Evolutionary conservation across 139 green algal genomes (phyloP).

Genomic region (Chlorella sp.): DNA sequence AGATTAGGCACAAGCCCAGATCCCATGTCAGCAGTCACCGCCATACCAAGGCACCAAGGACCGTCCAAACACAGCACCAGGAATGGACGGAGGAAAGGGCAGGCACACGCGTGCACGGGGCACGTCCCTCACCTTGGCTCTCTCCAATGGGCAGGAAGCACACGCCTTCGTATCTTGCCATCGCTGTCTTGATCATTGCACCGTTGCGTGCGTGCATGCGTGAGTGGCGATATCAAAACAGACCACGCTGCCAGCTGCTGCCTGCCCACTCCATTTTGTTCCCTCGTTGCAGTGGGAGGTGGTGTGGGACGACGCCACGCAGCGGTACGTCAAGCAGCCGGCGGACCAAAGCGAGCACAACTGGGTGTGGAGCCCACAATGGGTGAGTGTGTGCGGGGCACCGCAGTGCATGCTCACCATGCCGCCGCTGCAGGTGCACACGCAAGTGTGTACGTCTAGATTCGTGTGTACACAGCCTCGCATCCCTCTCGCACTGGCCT

Average conservation of each 20-base stretch:
- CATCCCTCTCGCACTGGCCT: too few relatives aligned
- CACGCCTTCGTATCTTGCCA: neutral
- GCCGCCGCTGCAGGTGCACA: too few relatives aligned
- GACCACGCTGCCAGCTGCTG: neutral
- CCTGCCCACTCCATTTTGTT: neutral
- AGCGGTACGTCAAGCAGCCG: slow-evolving; percentile 9
- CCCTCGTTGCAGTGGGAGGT: slow-evolving; percentile 22
- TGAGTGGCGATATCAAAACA: too few relatives aligned
- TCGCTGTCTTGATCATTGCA: too few relatives aligned
- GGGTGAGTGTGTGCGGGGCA: too few relatives aligned
- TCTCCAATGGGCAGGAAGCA: neutral
- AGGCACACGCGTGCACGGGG: neutral
- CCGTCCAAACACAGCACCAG: neutral
- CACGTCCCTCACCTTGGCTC: neutral
- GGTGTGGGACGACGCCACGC: neutral
- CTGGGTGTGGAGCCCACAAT: slow-evolving; percentile 31
- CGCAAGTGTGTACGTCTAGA: too few relatives aligned
- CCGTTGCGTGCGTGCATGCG: too few relatives aligned
- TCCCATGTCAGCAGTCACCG: neutral
- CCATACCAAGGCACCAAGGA: neutral
- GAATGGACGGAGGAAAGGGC: too few relatives aligned
- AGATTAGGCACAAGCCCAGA: neutral
- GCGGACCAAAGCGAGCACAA: slow-evolving; percentile 11
- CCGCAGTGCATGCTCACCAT: too few relatives aligned
- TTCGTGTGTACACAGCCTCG: too few relatives aligned